Percentiles rank a stretch among this genome's conserved stretches.
These are phyloP conservation scores for Myrmaecium sp. DNA, from an alignment of 2,329 filamentous ascomycete species.

Conservation along the genomic window DNA sequence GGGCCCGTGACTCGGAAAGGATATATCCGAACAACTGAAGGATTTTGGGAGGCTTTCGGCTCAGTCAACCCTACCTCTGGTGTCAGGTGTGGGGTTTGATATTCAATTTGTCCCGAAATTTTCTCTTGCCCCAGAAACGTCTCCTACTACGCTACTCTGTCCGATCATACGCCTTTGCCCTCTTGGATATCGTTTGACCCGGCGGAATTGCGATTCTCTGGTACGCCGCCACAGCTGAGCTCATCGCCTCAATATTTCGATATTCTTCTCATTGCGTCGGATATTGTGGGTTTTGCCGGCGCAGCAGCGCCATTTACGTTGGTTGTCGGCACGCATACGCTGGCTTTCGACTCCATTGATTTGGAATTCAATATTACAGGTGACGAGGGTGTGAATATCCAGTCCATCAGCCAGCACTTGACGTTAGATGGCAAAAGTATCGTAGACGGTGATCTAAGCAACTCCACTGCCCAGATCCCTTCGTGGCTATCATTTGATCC, in stretches of 20 bases:
- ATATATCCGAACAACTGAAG: conserved; percentile 41
- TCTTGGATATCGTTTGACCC: conserved; percentile 69
- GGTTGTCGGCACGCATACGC: conserved; percentile 51
- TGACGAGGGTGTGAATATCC: conserved; percentile 16
- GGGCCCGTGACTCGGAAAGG: conserved; percentile 37
- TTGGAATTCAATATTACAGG: conserved; percentile 15
- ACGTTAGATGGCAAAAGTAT: conserved; percentile 25
- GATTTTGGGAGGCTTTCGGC: conserved; percentile 40
- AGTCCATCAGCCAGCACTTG: conserved; percentile 14
- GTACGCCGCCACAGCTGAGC: conserved; percentile 48
- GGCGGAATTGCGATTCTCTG: conserved; percentile 47
- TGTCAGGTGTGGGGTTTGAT: conserved; percentile 17
- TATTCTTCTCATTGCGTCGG: conserved; percentile 59
- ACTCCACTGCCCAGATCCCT: conserved; percentile 39
- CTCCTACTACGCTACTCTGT: conserved; percentile 59
- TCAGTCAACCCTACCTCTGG: conserved; percentile 36
- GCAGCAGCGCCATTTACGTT: conserved; percentile 51
- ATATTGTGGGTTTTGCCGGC: conserved; percentile 61
- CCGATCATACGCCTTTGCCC: conserved; percentile 65
- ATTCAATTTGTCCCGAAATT: conserved; percentile 33
- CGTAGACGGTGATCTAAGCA: conserved; percentile 31
- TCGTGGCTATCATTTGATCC: conserved; percentile 54
- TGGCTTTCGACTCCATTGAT: conserved; percentile 41
- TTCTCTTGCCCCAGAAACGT: conserved; percentile 39
- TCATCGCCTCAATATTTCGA: conserved; percentile 56